phyloP scores from a whole-genome alignment of 768 basidiomycete genomes.

The Lentinula guzmanii region DNA sequence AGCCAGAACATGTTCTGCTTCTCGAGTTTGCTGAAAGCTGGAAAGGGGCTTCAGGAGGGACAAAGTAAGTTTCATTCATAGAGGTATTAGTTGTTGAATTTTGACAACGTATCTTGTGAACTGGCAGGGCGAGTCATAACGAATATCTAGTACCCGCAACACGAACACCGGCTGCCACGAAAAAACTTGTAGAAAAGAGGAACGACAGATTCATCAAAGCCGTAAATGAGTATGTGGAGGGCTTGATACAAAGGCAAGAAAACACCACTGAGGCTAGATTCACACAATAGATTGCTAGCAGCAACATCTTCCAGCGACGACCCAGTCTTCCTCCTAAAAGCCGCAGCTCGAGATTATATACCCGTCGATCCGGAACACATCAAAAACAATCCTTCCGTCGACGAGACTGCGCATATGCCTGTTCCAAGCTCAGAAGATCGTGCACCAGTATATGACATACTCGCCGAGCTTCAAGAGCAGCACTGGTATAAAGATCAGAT shows the following conservation, averaged over 20 bases:
- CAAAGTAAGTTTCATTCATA: constrained; percentile 8
- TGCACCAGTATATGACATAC: constrained; percentile 49
- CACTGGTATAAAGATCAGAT: constrained; percentile 74
- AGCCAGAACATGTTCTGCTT: constrained; percentile 43
- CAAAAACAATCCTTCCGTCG: constrained; percentile 5
- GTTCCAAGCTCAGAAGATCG: constrained; percentile 44
- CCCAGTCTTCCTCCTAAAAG: constrained; percentile 55
- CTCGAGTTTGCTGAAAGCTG: constrained; percentile 46
- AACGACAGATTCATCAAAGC: constrained; percentile 61
- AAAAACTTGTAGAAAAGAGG: constrained; percentile 66
- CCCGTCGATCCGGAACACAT: constrained; percentile 51
- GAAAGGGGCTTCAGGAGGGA: constrained; percentile 21
- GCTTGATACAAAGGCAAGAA: not conserved
- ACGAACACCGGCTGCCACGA: constrained; percentile 45
- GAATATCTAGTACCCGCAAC: constrained; percentile 17
- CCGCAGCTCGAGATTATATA: constrained; percentile 64
- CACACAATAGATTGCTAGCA: constrained; percentile 40
- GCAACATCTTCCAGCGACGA: constrained; percentile 44
- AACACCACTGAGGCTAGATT: constrained; percentile 25
- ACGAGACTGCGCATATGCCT: constrained; percentile 6
- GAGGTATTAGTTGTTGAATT: no score
- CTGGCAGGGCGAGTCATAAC: not conserved
- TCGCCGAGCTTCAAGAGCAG: constrained; percentile 51
- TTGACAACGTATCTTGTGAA: not conserved
- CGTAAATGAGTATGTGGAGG: constrained; percentile 53